These are phyloP conservation scores for Antrodiella citrinella DNA, from an alignment of 768 basidiomycete genomes.

Conservation along the genomic window DNA sequence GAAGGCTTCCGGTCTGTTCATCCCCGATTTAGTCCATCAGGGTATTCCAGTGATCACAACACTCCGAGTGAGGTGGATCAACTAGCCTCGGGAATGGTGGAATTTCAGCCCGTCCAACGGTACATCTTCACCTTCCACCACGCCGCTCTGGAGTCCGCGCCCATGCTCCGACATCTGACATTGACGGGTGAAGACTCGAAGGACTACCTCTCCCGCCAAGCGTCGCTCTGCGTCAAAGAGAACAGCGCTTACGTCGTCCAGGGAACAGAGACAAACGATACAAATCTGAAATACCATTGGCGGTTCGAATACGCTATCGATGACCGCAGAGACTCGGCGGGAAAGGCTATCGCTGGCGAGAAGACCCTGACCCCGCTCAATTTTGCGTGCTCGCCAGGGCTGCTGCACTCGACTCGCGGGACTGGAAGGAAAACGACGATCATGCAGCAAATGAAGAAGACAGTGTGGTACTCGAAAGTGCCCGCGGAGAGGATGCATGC, in stretches of 20 bases:
- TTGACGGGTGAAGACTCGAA: conserved; percentile 57
- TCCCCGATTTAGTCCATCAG: too few species aligned
- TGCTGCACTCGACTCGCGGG: conserved; percentile 52
- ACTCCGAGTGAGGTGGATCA: too few species aligned
- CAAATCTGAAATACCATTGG: conserved; percentile 54
- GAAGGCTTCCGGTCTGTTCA: too few species aligned
- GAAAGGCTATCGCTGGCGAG: conserved; percentile 39
- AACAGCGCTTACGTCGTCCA: conserved; percentile 73
- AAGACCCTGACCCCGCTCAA: conserved; percentile 64
- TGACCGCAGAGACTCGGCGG: conserved; percentile 38
- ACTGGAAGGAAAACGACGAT: too few species aligned
- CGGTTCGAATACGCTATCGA: conserved; percentile 73
- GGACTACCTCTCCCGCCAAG: conserved; percentile 75
- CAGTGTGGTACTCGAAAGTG: too few species aligned
- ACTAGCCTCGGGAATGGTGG: conserved; percentile 40
- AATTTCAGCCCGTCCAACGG: conserved; percentile 55
- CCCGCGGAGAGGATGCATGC: not conserved
- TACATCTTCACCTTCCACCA: conserved; percentile 67
- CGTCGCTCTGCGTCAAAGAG: conserved; percentile 54
- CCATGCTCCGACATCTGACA: conserved; percentile 63
- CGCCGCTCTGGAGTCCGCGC: conserved; percentile 55
- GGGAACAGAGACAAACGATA: conserved; percentile 66
- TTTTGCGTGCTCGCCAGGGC: conserved; percentile 66
- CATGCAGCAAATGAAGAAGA: too few species aligned
- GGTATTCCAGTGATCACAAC: too few species aligned